Percentiles rank a stretch among this genome's conserved stretches.
Evolutionary conservation across 2,329 filamentous ascomycete genomes (phyloP).

Genomic region (Sporothrix globosa): DNA sequence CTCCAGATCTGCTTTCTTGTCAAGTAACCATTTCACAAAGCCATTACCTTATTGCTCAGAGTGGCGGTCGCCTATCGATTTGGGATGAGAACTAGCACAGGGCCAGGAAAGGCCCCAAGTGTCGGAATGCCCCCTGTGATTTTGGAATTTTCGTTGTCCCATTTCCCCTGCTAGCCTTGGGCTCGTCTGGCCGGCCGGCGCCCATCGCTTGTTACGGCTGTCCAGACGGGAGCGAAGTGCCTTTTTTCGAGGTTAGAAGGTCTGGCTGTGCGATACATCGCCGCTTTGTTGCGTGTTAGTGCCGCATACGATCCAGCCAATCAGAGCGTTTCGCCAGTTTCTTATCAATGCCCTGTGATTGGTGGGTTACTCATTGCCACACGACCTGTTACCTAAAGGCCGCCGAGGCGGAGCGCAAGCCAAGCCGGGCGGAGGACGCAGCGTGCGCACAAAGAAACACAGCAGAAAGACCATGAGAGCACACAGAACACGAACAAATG

Average conservation of each 20-base stretch:
- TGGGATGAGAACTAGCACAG: neutral
- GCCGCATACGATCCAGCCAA: constrained; percentile 30
- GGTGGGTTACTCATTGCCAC: constrained; percentile 32
- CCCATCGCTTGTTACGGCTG: neutral
- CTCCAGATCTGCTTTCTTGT: constrained; percentile 28
- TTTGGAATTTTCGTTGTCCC: neutral
- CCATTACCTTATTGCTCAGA: constrained; percentile 33
- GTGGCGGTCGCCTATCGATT: constrained; percentile 4
- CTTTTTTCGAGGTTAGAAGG: neutral
- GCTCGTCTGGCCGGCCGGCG: no score
- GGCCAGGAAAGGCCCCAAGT: neutral
- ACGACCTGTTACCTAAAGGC: constrained; percentile 34
- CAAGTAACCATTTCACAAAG: constrained; percentile 34
- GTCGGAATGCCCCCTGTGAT: neutral
- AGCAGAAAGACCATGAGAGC: neutral
- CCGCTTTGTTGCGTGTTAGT: constrained; percentile 20
- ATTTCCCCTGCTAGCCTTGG: no score
- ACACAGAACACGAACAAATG: neutral
- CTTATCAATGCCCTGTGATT: constrained; percentile 35
- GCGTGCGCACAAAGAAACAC: constrained; percentile 15
- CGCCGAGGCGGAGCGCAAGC: constrained; percentile 24
- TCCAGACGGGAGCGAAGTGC: constrained; percentile 6
- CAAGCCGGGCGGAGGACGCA: constrained; percentile 14
- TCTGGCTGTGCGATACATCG: constrained; percentile 3
- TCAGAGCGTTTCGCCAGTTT: constrained; percentile 22